phyloP scores from a whole-genome alignment of 495 filamentous ascomycete genomes.

The Xylaria venustula region DNA sequence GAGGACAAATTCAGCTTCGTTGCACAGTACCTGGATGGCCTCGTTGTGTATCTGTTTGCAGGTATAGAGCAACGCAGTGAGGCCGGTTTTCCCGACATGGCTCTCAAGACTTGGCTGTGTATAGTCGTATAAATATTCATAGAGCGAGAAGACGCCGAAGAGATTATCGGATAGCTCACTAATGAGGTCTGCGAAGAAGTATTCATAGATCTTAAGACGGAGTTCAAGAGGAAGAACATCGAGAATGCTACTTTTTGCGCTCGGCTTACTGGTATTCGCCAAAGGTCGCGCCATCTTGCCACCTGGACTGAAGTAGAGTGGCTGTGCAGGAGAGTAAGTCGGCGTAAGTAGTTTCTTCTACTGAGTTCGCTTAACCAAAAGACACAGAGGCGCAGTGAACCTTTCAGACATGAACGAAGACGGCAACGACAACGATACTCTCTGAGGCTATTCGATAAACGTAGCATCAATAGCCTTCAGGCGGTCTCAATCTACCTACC shows the following conservation, averaged over 20 bases:
- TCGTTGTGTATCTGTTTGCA: slow-evolving; percentile 5
- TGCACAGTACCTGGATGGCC: background rate
- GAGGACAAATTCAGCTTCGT: slow-evolving; percentile 4
- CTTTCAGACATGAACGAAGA: too few species aligned
- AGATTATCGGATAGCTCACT: slow-evolving; percentile 10
- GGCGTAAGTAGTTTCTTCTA: too few species aligned
- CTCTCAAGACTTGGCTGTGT: background rate
- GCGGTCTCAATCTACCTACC: too few species aligned
- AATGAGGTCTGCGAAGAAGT: background rate
- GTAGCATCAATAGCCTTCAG: too few species aligned
- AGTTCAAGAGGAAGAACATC: slow-evolving; percentile 2
- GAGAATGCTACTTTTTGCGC: background rate
- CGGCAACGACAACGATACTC: too few species aligned
- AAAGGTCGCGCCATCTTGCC: too few species aligned
- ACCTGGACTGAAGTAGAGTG: too few species aligned
- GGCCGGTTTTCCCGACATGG: slow-evolving; percentile 5
- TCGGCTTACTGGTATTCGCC: too few species aligned
- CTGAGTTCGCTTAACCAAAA: too few species aligned
- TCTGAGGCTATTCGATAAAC: too few species aligned
- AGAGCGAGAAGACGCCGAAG: slow-evolving; percentile 7
- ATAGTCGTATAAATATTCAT: slow-evolving; percentile 8
- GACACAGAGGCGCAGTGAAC: too few species aligned
- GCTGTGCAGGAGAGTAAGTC: too few species aligned
- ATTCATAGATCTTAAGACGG: slow-evolving; percentile 1
- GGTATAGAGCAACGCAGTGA: background rate